Base-by-base conservation (phyloP, 768 basidiomycete genomes). In the Cyclocybe aegerita region DNA sequence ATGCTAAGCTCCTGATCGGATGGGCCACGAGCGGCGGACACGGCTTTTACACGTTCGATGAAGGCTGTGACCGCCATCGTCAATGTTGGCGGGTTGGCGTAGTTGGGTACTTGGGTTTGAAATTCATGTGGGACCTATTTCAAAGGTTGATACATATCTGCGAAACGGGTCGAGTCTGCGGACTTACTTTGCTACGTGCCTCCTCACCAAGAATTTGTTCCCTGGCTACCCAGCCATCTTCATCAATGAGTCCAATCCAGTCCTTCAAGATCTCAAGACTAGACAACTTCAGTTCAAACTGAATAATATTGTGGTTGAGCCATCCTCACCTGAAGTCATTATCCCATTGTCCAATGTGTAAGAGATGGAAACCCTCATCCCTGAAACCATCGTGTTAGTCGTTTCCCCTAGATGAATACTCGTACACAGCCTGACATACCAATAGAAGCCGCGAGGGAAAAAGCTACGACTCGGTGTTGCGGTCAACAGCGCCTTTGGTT, bases 141-240 rank as follows among this genome's bases (percentile, higher is more conserved):
- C 7, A 47, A 37, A 41, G 16, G 31, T 14, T 9, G 41, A 35
- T 35, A 40, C 30, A 39, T 34, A 12, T 9, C n/a, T 32, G 11
- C 14, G 16, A 34, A 44, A 4, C 12, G 7, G 9, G 34, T 34
- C 15, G 31, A 40, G n/a, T 23, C 4, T 52, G 29, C 42, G 16
- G 15, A 56, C 69, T 34, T 43, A 88, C 91, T 71, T 90, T 93
- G 76, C 94, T 97, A 43, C 96, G 83, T 12, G 95, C 94, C 71
- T 98, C 95, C 58, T 95, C 94, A 3, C 95, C 95, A 0, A 98
- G 79, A 51, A 98, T 98, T 68, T 98, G 95, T 69, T 98, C 95
- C 17, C 95, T 80, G 1, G 85, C 96, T 38, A 98, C 90, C 95
- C 95, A 98, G 1, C 95, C 95, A 57, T 97, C 82, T 33, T 90